These are phyloP conservation scores for Eragrostis curvula DNA, from an alignment of 176 grass and related monocot genomes.

Conservation along the genomic window DNA sequence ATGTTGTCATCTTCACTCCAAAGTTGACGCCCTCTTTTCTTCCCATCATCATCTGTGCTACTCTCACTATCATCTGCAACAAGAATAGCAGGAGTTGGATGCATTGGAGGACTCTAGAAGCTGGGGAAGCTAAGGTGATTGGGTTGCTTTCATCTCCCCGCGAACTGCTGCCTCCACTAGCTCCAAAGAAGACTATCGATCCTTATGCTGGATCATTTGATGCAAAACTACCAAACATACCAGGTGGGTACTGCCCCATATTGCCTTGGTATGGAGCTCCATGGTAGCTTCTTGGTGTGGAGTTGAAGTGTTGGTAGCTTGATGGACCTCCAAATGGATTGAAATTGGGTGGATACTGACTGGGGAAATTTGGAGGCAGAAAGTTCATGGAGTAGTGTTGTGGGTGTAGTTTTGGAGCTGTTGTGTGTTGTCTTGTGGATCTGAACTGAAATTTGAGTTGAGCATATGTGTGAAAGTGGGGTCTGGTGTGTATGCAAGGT, in stretches of 20 bases:
- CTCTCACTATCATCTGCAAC: no score
- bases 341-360: neutral
- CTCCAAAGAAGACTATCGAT: neutral
- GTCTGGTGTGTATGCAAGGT: no score
- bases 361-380: neutral
- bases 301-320: neutral
- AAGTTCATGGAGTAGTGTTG: neutral
- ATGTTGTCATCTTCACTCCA: no score
- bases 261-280: neutral
- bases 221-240: neutral
- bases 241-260: neutral
- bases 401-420: neutral
- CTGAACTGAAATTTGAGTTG: neutral
- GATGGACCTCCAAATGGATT: constrained; percentile 6
- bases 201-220: neutral
- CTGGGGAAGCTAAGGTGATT: neutral
- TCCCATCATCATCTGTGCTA: neutral
- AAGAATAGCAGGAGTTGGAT: neutral
- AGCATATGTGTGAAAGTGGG: neutral
- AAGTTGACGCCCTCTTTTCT: neutral
- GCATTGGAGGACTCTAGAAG: neutral
- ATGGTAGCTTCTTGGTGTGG: neutral
- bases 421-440: neutral
- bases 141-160: neutral
- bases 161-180: neutral